Conservation (phyloP, 2,329 filamentous ascomycete species). For the Aspergillus sp. region DNA sequence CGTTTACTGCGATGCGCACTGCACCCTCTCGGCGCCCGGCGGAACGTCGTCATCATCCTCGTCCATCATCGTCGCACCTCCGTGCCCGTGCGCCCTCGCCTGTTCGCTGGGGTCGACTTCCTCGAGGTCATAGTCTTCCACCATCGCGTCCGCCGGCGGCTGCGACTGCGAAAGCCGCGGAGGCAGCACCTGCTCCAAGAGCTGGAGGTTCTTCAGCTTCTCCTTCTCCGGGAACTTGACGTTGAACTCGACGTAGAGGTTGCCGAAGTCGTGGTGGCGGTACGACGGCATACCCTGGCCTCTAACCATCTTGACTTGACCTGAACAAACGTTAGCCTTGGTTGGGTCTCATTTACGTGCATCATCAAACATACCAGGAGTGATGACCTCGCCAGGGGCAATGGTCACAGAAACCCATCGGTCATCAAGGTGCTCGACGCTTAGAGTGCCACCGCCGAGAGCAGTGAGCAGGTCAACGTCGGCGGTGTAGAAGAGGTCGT, state of each 20-base stretch:
- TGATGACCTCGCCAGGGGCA: constrained; percentile 86
- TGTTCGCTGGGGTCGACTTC: constrained; percentile 65
- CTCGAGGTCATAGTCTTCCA: constrained; percentile 78
- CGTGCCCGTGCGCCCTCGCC: constrained; percentile 57
- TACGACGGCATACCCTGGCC: constrained; percentile 96
- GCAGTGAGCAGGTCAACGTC: constrained; percentile 95
- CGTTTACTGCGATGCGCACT: constrained; percentile 44
- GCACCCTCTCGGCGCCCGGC: constrained; percentile 41
- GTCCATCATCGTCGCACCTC: constrained; percentile 53
- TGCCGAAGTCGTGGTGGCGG: constrained; percentile 89
- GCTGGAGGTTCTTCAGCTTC: constrained; percentile 59
- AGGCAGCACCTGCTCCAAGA: constrained; percentile 78
- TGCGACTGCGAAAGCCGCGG: constrained; percentile 54
- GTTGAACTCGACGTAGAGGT: constrained; percentile 94
- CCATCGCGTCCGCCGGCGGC: constrained; percentile 78
- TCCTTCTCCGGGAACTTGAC: constrained; percentile 89
- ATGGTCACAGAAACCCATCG: constrained; percentile 93
- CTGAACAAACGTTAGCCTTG: constrained; percentile 39
- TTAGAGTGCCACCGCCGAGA: constrained; percentile 80
- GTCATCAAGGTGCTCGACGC: constrained; percentile 93
- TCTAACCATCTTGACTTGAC: constrained; percentile 83
- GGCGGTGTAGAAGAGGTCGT: constrained; percentile 89
- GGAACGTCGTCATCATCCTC: constrained; percentile 58
- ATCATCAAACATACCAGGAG: constrained; percentile 58
- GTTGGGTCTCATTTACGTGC: neutral